Base-by-base conservation (phyloP, 768 basidiomycete species). In the Rhodosporidiobolus sp. region DNA sequence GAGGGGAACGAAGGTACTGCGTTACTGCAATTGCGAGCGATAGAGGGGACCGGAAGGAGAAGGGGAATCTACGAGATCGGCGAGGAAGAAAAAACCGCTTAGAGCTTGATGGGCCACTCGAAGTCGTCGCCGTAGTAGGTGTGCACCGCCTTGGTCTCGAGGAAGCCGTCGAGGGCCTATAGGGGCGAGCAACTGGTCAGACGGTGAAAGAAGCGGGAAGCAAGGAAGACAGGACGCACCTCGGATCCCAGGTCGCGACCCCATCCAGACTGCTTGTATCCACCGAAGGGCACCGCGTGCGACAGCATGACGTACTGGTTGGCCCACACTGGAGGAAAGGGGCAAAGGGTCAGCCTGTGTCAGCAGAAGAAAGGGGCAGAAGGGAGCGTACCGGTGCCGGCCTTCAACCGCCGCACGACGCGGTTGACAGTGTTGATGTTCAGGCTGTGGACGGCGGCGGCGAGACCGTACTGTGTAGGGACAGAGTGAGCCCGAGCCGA, bases 381-480 rank as follows among this genome's bases (percentile, higher is more conserved):
- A 46, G 54, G 1, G 24, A 35, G 28, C 67, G 32, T 58, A 34
- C 91, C 90, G 35, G 91, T 94, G 74, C 94, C 94, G 30, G 93
- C 91, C 78, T 95, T 89, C 63, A 98, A 84, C 54, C 88, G 86
- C 87, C 59, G 90, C 89, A 82, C 97, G 90, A 79, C 60, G 65
- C 56, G 52, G 8, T 11, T 3, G n/a, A 24, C 9, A 8, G 56
- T 12, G 28, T 72, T 69, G 78, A 74, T 56, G 77, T 88, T 79
- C 92, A 81, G 93, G 91, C 60, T 61, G 90, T 90, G 92, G 56
- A 94, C 83, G 16, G 91, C 95, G 22, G 94, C 92, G 16, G 92
- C 94, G 48, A 98, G 86, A 48, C 95, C 95, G 80, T 95, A 97
- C 60, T 84, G 86, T 11, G 93, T 92, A n/a, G n/a, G n/a, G n/a